These are phyloP conservation scores for Staphylotrichum longicolle DNA, from an alignment of 495 filamentous ascomycete genomes.

Conservation along the genomic window DNA sequence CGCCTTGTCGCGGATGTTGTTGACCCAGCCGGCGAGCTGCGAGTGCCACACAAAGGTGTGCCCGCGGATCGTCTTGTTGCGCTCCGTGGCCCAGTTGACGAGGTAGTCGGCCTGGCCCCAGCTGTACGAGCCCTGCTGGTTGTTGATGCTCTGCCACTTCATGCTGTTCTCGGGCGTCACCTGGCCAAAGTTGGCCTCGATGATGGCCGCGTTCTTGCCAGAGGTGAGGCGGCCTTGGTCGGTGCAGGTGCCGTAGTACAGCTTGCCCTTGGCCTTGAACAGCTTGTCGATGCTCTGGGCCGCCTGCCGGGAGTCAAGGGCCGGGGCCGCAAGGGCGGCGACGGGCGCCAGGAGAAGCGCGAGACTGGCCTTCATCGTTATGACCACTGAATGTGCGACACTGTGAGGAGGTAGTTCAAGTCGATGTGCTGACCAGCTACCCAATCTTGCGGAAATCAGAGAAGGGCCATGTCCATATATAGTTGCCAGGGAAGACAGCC, in stretches of 20 bases:
- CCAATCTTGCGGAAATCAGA: not conserved
- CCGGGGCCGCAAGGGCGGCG: slow-evolving; percentile 36
- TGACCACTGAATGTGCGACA: not conserved
- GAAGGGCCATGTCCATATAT: not conserved
- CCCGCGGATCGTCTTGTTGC: slow-evolving; percentile 59
- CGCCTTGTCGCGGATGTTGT: slow-evolving; percentile 47
- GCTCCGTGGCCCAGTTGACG: slow-evolving; percentile 57
- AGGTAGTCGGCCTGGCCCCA: slow-evolving; percentile 54
- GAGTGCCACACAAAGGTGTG: slow-evolving; percentile 65
- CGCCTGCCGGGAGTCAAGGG: slow-evolving; percentile 41
- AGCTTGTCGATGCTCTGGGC: slow-evolving; percentile 50
- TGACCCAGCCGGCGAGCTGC: slow-evolving; percentile 63
- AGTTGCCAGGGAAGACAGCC: not conserved
- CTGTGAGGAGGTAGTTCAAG: not conserved
- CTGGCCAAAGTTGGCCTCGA: slow-evolving; percentile 60
- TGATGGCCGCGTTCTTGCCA: slow-evolving; percentile 53
- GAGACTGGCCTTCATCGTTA: slow-evolving; percentile 44
- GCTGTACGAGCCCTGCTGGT: slow-evolving; percentile 48
- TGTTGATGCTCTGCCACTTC: slow-evolving; percentile 59
- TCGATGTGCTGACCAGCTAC: not conserved
- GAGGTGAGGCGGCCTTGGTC: slow-evolving; percentile 53
- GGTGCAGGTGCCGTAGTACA: slow-evolving; percentile 57
- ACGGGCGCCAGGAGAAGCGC: slow-evolving; percentile 38
- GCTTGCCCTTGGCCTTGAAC: slow-evolving; percentile 60
- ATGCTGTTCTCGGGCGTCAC: slow-evolving; percentile 68